Conservation (phyloP, 164 flowering plant species). For the Protea cynaroides region DNA sequence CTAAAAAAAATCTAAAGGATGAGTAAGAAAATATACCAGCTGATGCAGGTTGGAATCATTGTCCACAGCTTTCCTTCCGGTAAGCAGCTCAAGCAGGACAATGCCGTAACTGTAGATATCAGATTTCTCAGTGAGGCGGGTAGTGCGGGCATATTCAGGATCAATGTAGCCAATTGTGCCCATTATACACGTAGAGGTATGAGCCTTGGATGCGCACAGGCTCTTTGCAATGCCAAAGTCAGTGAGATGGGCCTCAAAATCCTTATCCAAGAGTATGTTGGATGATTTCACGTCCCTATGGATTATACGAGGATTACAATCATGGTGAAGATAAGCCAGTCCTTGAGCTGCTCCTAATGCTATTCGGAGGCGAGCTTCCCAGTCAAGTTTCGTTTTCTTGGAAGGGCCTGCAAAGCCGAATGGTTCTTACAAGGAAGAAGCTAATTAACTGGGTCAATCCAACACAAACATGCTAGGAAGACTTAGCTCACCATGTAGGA, state of each 20-base stretch:
- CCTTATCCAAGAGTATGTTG: constrained; percentile 81
- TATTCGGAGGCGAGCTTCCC: constrained; percentile 78
- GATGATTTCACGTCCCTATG: constrained; percentile 97
- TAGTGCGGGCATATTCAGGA: constrained; percentile 96
- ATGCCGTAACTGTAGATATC: constrained; percentile 94
- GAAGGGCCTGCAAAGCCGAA: constrained; percentile 36
- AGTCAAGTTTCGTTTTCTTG: constrained; percentile 81
- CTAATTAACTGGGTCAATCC: neutral
- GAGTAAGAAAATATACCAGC: constrained; percentile 41
- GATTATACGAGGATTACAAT: constrained; percentile 88
- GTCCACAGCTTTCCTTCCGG: constrained; percentile 93
- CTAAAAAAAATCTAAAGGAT: neutral
- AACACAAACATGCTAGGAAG: too few species aligned
- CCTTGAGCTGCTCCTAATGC: constrained; percentile 95
- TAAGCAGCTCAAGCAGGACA: constrained; percentile 86
- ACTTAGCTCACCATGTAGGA: constrained; percentile 66
- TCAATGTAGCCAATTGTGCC: constrained; percentile 98
- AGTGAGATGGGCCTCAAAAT: constrained; percentile 88
- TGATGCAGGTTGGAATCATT: constrained; percentile 91
- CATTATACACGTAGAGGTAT: constrained; percentile 86
- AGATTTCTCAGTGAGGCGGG: constrained; percentile 95
- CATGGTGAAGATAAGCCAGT: constrained; percentile 91
- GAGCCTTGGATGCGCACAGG: constrained; percentile 60
- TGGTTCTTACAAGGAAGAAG: constrained; percentile 2
- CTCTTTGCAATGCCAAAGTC: constrained; percentile 98